Evolutionary conservation across 495 filamentous ascomycete genomes (phyloP), one percentile per base, ranked within the genome.

Genomic region (Poronia punctata): DNA sequence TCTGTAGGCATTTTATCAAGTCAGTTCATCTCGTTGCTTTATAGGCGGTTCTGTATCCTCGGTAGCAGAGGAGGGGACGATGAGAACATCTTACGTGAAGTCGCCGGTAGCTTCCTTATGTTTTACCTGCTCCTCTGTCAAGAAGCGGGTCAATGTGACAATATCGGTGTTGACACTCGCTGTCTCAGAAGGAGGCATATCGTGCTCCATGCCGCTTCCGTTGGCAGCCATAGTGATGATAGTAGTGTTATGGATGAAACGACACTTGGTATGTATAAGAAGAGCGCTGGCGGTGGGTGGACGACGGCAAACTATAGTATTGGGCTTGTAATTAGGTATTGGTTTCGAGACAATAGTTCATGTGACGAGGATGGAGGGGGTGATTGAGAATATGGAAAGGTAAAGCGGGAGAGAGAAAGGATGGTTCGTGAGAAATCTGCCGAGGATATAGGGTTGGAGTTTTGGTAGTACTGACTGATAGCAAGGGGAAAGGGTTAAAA

Each of bases 41-140:
- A 5, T 20, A 7, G 17, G 17, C 17, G n/a, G 5, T 7, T 7
- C 20, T 4, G 12, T 3, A n/a, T n/a, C n/a, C n/a, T n/a, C n/a
- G n/a, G n/a, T n/a, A n/a, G n/a, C n/a, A n/a, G n/a, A n/a, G n/a
- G n/a, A n/a, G n/a, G n/a, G n/a, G n/a, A n/a, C n/a, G n/a, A n/a
- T n/a, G n/a, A n/a, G n/a, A n/a, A n/a, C n/a, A n/a, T 66, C 83
- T 29, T 70, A 93, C 84, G 92, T 98, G 72, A 98, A 98, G 69
- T 98, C 92, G 62, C 92, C 92, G 4, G 90, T 96, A 20, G 92
- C 92, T 53, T 96, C 88, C 47, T 83, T 86, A 64, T 93, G 81
- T 60, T 95, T 94, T 39, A 71, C 66, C 66, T 98, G 92, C 63
- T 95, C 86, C 72, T 98, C 92, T 18, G 88, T 97, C 34, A 98